Evolutionary conservation across 192 early-diverging fungal genomes (phyloP).

Genomic region (Umbelopsis vinacea): DNA sequence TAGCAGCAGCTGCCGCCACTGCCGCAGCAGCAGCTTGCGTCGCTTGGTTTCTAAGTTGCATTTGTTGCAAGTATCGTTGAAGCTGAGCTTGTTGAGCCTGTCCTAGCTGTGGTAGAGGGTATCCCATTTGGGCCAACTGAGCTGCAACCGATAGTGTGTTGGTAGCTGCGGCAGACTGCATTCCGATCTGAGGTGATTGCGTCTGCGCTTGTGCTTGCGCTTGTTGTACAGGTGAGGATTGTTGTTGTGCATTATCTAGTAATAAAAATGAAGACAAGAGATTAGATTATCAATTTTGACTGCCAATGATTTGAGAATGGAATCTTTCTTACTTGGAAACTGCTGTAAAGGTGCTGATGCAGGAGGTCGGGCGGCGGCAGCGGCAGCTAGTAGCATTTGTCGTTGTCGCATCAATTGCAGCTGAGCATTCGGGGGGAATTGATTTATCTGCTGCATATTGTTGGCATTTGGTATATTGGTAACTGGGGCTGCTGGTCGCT

Average conservation of each 20-base stretch:
- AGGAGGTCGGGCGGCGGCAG: slow-evolving; percentile 36
- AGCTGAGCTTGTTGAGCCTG: slow-evolving; percentile 37
- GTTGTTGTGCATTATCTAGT: slow-evolving; percentile 5
- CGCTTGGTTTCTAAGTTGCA: slow-evolving; percentile 35
- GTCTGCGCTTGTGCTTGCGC: slow-evolving; percentile 16
- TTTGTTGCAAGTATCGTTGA: slow-evolving; percentile 40
- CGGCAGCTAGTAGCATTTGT: slow-evolving; percentile 41
- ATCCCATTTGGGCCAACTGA: slow-evolving; percentile 39
- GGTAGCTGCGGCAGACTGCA: slow-evolving; percentile 23
- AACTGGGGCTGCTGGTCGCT: slow-evolving; percentile 25
- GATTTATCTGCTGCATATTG: slow-evolving; percentile 20
- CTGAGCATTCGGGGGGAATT: slow-evolving; percentile 38
- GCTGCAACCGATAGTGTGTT: slow-evolving; percentile 33
- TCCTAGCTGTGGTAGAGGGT: slow-evolving; percentile 24
- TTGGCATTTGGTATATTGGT: slow-evolving; percentile 17
- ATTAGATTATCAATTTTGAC: neutral
- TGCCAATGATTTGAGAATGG: too few relatives aligned
- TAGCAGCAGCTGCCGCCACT: slow-evolving; percentile 17
- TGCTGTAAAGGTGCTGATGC: slow-evolving; percentile 26
- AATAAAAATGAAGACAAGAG: neutral
- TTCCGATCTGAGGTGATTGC: slow-evolving; percentile 16
- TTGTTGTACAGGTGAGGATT: slow-evolving; percentile 17
- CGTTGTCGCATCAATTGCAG: slow-evolving; percentile 36
- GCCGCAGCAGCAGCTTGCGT: slow-evolving; percentile 23
- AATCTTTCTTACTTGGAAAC: neutral